Evolutionary conservation across 2,329 filamentous ascomycete species (phyloP).

Genomic region (Diaporthe ampelina): DNA sequence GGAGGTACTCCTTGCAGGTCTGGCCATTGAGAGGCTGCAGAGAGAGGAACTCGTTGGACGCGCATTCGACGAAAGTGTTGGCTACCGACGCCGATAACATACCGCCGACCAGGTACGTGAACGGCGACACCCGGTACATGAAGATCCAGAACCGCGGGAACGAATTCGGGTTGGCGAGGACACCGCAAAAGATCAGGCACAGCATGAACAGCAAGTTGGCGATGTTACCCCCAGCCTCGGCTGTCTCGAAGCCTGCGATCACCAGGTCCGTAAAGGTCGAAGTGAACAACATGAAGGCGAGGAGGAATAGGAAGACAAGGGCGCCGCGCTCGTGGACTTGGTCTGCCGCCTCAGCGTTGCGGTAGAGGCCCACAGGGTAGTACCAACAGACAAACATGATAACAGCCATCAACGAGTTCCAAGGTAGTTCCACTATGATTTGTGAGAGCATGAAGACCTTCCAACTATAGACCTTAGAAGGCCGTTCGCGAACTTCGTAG

Average conservation of each 20-base stretch:
- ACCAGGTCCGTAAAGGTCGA: constrained; percentile 76
- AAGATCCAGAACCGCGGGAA: constrained; percentile 81
- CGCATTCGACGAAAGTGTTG: constrained; percentile 71
- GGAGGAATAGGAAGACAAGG: constrained; percentile 77
- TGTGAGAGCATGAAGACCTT: constrained; percentile 76
- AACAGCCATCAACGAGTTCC: constrained; percentile 75
- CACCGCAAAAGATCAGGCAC: constrained; percentile 74
- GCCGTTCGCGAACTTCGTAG: constrained; percentile 79
- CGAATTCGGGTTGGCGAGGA: constrained; percentile 69
- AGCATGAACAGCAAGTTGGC: constrained; percentile 76
- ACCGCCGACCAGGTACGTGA: constrained; percentile 80
- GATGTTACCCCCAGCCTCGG: constrained; percentile 76
- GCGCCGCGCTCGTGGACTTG: constrained; percentile 69
- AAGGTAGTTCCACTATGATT: constrained; percentile 79
- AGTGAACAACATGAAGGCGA: constrained; percentile 76
- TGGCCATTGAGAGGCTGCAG: constrained; percentile 69
- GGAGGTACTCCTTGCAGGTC: constrained; percentile 71
- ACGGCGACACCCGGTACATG: constrained; percentile 78
- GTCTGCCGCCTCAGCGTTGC: constrained; percentile 67
- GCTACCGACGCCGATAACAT: constrained; percentile 76
- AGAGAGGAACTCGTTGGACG: constrained; percentile 72
- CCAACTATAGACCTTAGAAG: constrained; percentile 79
- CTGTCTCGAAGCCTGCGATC: constrained; percentile 75
- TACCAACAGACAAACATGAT: constrained; percentile 78
- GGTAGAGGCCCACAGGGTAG: constrained; percentile 76